A percentile compares a stretch with the other conserved stretches of the same genome.
phyloP scores from a whole-genome alignment of 371 early-diverging fungal genomes.

The Lichtheimia ornata region DNA sequence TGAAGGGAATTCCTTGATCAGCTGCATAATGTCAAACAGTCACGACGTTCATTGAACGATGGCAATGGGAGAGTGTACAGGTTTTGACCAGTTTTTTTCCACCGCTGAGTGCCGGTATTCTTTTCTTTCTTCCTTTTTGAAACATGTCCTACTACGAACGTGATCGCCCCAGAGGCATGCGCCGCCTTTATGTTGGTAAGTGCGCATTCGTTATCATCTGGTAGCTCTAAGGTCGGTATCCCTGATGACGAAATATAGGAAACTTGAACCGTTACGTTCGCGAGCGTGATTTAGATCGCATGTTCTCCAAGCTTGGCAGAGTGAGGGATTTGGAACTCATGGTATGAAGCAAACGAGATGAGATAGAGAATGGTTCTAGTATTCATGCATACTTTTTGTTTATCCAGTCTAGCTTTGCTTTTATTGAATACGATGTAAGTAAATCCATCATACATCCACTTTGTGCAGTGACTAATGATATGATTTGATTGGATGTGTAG shows the following conservation, averaged over 20 bases:
- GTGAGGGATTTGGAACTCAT: constrained; percentile 12
- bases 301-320: constrained; percentile 33
- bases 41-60: no score
- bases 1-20: no score
- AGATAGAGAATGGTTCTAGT: background rate
- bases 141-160: constrained; percentile 19
- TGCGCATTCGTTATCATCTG: background rate
- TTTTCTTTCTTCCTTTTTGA: background rate
- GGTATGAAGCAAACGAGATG: constrained; percentile 9
- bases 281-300: constrained; percentile 37
- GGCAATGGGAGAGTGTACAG: no score
- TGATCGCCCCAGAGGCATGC: constrained; percentile 24
- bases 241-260: constrained; percentile 17
- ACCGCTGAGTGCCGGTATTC: no score
- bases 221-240: background rate
- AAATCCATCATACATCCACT: background rate
- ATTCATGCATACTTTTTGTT: background rate
- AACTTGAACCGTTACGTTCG: constrained; percentile 40
- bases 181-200: constrained; percentile 47
- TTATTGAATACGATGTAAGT: constrained; percentile 24
- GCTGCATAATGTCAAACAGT: no score
- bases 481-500: background rate
- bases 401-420: constrained; percentile 9
- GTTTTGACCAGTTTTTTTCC: no score
- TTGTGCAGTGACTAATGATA: no score